Conservation (phyloP, 768 basidiomycete genomes). For the Pleurotus tuber-regium region DNA sequence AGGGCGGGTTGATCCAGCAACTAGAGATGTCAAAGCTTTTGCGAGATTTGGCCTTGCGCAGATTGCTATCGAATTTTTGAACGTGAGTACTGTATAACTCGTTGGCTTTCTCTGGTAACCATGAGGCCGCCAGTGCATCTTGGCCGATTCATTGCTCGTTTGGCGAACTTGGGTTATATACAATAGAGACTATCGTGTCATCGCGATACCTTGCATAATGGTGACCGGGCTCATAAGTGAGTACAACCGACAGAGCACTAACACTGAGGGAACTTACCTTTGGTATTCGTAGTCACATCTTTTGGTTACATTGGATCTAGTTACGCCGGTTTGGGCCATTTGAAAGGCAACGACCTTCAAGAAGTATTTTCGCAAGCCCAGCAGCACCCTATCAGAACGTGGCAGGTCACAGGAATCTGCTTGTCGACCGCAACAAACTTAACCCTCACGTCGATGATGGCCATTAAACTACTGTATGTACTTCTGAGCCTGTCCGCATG, state of each 20-base stretch:
- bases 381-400: conserved; percentile 5
- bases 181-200: conserved; percentile 3
- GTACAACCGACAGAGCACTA: neutral
- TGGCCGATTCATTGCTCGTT: neutral
- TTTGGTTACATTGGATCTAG: conserved; percentile 9
- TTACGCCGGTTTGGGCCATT: neutral
- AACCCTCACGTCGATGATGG: conserved; percentile 8
- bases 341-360: conserved; percentile 5
- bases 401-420: conserved; percentile 8
- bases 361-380: conserved; percentile 6
- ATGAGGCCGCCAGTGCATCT: neutral
- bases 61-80: conserved; percentile 8
- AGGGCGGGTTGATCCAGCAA: neutral
- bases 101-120: neutral
- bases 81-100: neutral
- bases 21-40: conserved; percentile 7
- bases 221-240: conserved; percentile 1
- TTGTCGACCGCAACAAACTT: conserved; percentile 5
- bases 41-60: conserved; percentile 6
- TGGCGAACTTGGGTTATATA: conserved; percentile 9
- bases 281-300: neutral
- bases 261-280: neutral
- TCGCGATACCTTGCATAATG: neutral
- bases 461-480: conserved; percentile 5
- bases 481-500: too few species aligned